Percentiles rank a stretch among this genome's conserved stretches.
phyloP scores from a whole-genome alignment of 2,329 filamentous ascomycete species.

The Colletotrichum sp. region DNA sequence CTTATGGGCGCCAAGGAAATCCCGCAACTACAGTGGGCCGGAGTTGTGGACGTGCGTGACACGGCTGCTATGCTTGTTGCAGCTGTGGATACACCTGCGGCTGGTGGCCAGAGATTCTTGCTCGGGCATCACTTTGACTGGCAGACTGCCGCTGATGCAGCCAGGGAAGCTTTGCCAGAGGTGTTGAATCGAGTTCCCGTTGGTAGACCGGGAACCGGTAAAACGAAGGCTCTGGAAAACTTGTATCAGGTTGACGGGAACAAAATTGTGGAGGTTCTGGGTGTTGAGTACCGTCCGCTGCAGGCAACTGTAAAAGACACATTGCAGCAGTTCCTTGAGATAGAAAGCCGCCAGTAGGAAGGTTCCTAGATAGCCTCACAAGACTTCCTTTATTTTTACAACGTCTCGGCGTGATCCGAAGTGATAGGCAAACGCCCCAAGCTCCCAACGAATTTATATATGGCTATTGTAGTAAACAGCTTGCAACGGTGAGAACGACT shows the following conservation, averaged over 20 bases:
- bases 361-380: neutral
- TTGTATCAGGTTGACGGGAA: conserved; percentile 24
- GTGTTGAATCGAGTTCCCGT: neutral
- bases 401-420: neutral
- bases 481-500: neutral
- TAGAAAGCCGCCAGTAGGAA: conserved; percentile 9
- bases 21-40: conserved; percentile 26
- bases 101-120: neutral
- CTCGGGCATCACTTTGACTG: neutral
- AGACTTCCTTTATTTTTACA: neutral
- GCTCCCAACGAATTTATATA: accelerated
- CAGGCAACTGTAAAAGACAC: conserved; percentile 36
- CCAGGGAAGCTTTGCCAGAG: neutral
- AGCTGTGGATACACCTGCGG: neutral
- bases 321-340: conserved; percentile 35
- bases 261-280: conserved; percentile 34
- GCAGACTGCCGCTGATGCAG: neutral
- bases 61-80: conserved; percentile 21
- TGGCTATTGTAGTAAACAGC: accelerated
- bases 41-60: conserved; percentile 39
- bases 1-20: conserved; percentile 31
- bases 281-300: conserved; percentile 33
- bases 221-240: neutral
- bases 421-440: neutral
- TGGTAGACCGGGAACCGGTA: neutral